Percentiles rank a stretch among this genome's conserved stretches.
Evolutionary conservation across 495 filamentous ascomycete genomes (phyloP).

Genomic region (Penicillium malachiteum): DNA sequence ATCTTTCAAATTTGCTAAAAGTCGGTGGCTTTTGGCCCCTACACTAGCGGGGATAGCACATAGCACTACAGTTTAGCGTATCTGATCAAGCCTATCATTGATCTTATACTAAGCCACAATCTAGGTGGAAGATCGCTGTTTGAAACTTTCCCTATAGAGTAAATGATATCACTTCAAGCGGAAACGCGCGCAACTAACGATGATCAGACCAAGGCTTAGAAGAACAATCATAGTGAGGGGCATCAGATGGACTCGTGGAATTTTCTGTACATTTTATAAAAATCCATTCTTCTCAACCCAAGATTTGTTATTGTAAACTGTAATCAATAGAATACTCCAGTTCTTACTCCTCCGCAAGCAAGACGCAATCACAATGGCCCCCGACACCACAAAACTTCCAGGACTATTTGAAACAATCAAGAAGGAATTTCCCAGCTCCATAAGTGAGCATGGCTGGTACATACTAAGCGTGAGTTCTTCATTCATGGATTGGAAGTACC

Average conservation of each 20-base stretch:
- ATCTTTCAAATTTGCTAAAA: neutral
- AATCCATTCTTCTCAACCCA: no score
- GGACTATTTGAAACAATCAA: neutral
- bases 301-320: no score
- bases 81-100: neutral
- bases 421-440: neutral
- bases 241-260: no score
- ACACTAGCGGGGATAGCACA: neutral
- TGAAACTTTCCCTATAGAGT: neutral
- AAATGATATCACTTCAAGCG: neutral
- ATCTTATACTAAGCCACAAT: neutral
- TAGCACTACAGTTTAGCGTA: neutral
- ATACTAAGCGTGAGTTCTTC: neutral
- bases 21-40: neutral
- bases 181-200: neutral
- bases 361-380: neutral
- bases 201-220: neutral
- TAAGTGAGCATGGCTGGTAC: constrained; percentile 5
- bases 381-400: neutral
- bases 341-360: no score
- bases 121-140: neutral
- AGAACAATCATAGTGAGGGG: no score
- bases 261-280: no score
- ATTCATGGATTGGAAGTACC: neutral
- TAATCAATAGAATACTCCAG: no score